Conservation (phyloP, 352 stramenopile genomes). For the Pythium rishiriense region DNA sequence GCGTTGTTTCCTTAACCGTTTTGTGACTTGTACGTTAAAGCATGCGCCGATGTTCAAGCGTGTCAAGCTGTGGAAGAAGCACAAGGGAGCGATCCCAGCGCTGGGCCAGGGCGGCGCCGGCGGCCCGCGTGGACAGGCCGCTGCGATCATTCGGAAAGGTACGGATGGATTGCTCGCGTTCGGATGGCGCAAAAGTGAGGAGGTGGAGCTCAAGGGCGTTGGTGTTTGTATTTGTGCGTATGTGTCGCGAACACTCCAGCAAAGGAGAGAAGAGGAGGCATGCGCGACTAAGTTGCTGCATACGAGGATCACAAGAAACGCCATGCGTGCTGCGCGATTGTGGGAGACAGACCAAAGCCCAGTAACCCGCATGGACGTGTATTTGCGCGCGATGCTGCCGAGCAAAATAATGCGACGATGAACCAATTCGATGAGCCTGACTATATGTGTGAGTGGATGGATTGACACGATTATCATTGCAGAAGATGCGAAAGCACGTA, state of each 20-base stretch:
- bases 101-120: conserved; percentile 62
- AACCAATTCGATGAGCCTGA: too few relatives aligned
- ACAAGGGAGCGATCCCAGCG: conserved; percentile 74
- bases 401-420: too few relatives aligned
- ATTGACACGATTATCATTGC: too few relatives aligned
- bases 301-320: too few relatives aligned
- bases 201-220: background rate
- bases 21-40: conserved; percentile 63
- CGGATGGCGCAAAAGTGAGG: background rate
- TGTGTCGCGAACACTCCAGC: conserved; percentile 3
- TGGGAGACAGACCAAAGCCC: too few relatives aligned
- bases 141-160: conserved; percentile 83
- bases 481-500: too few relatives aligned
- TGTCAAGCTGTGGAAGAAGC: conserved; percentile 89
- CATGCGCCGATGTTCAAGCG: conserved; percentile 88
- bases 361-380: too few relatives aligned
- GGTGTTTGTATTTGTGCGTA: background rate
- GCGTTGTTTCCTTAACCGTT: conserved; percentile 29
- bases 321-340: too few relatives aligned
- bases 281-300: conserved; percentile 24
- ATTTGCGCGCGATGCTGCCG: too few relatives aligned
- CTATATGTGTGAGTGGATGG: too few relatives aligned
- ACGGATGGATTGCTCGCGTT: background rate
- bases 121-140: conserved; percentile 67
- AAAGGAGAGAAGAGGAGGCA: conserved; percentile 28